phyloP scores from a whole-genome alignment of 176 grass and related monocot species.

The Hordeum vulgare region DNA sequence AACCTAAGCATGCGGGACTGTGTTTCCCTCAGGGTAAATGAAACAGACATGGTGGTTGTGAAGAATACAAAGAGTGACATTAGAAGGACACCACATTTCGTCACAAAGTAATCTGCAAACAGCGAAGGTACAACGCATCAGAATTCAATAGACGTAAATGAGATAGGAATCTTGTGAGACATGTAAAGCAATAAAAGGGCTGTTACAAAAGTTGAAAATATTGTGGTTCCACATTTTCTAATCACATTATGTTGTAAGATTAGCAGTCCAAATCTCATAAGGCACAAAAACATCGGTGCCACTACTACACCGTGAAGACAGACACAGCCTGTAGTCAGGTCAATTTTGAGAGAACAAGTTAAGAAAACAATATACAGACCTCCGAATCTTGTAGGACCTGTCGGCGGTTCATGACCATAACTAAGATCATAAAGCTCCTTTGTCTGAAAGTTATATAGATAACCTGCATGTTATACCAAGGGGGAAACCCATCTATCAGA shows the following conservation, averaged over 20 bases:
- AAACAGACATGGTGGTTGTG: conserved; percentile 98
- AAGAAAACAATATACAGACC: conserved; percentile 43
- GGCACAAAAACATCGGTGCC: background rate
- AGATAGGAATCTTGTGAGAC: conserved; percentile 1
- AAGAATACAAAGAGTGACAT: conserved; percentile 99
- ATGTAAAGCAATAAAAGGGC: background rate
- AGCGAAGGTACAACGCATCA: conserved; percentile 24
- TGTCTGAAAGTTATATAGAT: conserved; percentile 98
- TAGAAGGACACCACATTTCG: conserved; percentile 92
- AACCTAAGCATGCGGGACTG: conserved; percentile 98
- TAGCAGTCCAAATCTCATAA: background rate
- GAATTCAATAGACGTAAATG: conserved; percentile 21
- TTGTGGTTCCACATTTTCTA: conserved; percentile 1
- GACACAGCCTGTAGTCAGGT: background rate
- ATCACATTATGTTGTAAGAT: background rate
- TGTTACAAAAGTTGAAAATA: background rate
- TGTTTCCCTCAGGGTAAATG: conserved; percentile 97
- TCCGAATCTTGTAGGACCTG: conserved; percentile 87
- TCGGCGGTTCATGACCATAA: conserved; percentile 81
- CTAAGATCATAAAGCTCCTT: conserved; percentile 99
- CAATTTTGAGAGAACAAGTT: conserved; percentile 5
- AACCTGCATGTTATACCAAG: conserved; percentile 53
- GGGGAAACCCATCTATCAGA: background rate
- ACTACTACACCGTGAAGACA: background rate
- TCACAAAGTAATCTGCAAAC: conserved; percentile 91